These are phyloP conservation scores for Dryas alaskensis DNA, from an alignment of 306 rosid genomes.

Conservation along the genomic window DNA sequence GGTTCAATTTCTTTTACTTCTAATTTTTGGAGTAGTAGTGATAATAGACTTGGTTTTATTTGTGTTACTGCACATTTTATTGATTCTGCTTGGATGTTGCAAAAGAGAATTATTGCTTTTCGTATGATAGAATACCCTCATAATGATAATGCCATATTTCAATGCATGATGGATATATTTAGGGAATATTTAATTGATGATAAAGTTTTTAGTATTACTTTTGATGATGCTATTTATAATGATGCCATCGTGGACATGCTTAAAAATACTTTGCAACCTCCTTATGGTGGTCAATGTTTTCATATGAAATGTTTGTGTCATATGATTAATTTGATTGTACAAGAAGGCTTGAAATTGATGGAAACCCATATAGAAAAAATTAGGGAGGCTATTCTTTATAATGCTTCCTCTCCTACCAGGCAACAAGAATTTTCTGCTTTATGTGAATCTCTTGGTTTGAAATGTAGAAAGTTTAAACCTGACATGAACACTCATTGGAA, in stretches of 20 bases:
- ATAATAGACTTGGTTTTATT: not conserved
- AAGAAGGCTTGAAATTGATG: conserved; percentile 12
- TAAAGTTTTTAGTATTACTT: not conserved
- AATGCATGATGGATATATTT: not conserved
- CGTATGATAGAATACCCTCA: not conserved
- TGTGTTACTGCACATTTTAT: conserved; percentile 8
- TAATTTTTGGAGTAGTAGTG: not conserved
- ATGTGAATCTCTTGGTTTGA: not conserved
- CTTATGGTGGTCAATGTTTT: not conserved
- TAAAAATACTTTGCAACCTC: not conserved
- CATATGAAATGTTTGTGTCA: conserved; percentile 9
- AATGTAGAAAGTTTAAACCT: not conserved
- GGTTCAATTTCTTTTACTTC: conserved; percentile 4
- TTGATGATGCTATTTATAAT: not conserved
- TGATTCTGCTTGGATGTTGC: conserved; percentile 4
- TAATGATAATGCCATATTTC: not conserved
- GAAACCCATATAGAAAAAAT: conserved; percentile 3
- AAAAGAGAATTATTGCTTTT: not conserved
- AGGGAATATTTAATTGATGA: not conserved
- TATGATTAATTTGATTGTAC: not conserved
- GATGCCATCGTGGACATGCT: not conserved
- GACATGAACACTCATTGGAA: conserved; percentile 6
- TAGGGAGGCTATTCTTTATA: not conserved
- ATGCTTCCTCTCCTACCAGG: conserved; percentile 8
- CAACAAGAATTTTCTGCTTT: not conserved